phyloP scores from a whole-genome alignment of 768 basidiomycete species.

The Trametes punicea region DNA sequence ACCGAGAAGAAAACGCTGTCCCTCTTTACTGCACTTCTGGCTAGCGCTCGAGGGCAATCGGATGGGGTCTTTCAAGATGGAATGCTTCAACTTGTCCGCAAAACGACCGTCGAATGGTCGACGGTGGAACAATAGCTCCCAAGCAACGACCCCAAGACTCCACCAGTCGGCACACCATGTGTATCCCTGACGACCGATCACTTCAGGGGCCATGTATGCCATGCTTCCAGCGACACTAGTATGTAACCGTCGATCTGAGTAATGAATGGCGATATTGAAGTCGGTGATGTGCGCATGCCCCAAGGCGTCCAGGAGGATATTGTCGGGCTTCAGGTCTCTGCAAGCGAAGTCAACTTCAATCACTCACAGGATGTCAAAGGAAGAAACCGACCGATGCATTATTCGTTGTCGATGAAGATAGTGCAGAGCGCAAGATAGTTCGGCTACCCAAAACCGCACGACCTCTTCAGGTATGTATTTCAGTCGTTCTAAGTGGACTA shows the following conservation, averaged over 20 bases:
- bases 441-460: conserved; percentile 87
- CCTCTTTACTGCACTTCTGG: conserved; percentile 60
- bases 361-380: background rate
- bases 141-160: conserved; percentile 88
- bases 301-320: conserved; percentile 87
- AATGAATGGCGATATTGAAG: conserved; percentile 99
- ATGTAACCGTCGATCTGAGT: conserved; percentile 83
- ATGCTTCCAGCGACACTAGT: conserved; percentile 96
- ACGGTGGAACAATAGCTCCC: conserved; percentile 79
- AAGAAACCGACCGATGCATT: conserved; percentile 78
- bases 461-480: conserved; percentile 63
- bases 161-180: conserved; percentile 94
- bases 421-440: conserved; percentile 77
- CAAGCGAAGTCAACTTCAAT: conserved; percentile 11
- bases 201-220: conserved; percentile 99
- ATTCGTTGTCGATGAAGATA: conserved; percentile 92
- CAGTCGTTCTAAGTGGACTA: conserved; percentile 83
- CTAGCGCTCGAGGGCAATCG: conserved; percentile 69
- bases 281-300: conserved; percentile 98
- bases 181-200: conserved; percentile 90
- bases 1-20: conserved; percentile 60
- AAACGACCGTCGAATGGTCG: conserved; percentile 92
- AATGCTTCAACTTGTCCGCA: conserved; percentile 81
- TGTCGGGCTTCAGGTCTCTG: conserved; percentile 96
- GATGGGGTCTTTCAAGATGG: conserved; percentile 79